Base-by-base conservation (phyloP, 768 basidiomycete genomes). In the Phylloporus scabripes region DNA sequence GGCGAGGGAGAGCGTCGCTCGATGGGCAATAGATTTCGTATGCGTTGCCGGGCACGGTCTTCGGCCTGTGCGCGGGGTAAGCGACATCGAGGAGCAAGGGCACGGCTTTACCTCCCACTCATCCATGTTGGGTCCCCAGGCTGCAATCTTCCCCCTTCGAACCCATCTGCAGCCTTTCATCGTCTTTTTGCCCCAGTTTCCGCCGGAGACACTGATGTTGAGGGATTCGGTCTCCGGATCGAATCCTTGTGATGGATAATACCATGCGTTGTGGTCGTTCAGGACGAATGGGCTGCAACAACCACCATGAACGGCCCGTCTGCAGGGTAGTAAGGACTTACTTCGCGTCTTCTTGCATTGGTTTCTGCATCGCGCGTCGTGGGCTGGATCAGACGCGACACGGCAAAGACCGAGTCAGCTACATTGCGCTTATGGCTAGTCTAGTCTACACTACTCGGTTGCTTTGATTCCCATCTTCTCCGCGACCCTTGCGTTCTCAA, bases 161-260 rank as follows among this genome's bases (percentile, higher is more conserved):
- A 87, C 75, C 89, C 89, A 92, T 61, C 89, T 75, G 17, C 87
- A 80, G n/a, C 82, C 83, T 62, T 81, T 81, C 50, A 75, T 67
- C 9, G 75, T 78, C 69, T 93, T 93, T 51, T 82, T 79, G 3
- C 91, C 91, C 88, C 91, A 92, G 57, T 93, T 93, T 31, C 91
- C 85, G 38, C 74, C 71, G 11, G 72, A 73, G 34, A 75, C 67
- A 28, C 74, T 72, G 47, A 73, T 66, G 45, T 67, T 55, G 48
- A 78, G 70, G 52, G 83, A 82, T 48, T 75, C 72, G 37, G 82
- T 81, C 52, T 84, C 82, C 14, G 82, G 82, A 49, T 78, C 77
- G 60, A 82, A 76, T 23, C 83, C 85, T 59, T 83, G 80, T n/a
- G 84, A 81, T 2, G 89, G 89, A 60, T 88, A 91, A 62, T 88